These are phyloP conservation scores for Quercus cerris DNA, from an alignment of 306 rosid genomes.

Conservation along the genomic window DNA sequence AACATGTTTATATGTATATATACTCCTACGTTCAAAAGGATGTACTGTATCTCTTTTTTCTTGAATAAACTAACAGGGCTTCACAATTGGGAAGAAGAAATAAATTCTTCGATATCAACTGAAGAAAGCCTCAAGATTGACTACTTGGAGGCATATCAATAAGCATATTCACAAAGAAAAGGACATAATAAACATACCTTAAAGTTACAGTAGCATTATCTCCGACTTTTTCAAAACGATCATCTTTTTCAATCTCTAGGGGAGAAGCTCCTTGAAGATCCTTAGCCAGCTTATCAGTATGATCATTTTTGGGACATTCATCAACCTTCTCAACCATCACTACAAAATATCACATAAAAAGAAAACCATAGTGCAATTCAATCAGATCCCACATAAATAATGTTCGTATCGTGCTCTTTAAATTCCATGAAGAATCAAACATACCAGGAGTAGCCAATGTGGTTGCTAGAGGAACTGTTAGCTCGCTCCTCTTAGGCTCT, in stretches of 20 bases:
- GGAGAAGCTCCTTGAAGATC: neutral
- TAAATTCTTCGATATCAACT: neutral
- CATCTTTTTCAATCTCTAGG: slow-evolving; percentile 3
- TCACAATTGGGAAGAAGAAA: neutral
- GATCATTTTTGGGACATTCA: neutral
- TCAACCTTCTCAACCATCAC: neutral
- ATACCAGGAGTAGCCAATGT: slow-evolving; percentile 5
- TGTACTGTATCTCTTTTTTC: neutral
- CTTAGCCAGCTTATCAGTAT: neutral
- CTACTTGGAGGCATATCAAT: slow-evolving; percentile 20
- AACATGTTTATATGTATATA: too few relatives aligned
- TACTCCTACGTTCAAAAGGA: too few relatives aligned
- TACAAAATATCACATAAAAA: neutral
- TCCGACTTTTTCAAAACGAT: neutral
- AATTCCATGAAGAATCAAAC: neutral
- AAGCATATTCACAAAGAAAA: slow-evolving; percentile 33
- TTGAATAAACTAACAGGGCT: neutral
- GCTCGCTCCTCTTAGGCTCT: neutral
- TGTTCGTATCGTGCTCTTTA: neutral
- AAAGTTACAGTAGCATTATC: slow-evolving; percentile 16
- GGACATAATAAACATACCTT: slow-evolving; percentile 25
- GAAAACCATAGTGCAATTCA: neutral
- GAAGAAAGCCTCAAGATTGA: neutral
- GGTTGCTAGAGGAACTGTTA: neutral
- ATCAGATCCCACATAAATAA: neutral